Percentiles rank a stretch among this genome's conserved stretches.
phyloP scores from a whole-genome alignment of 2,329 filamentous ascomycete species.

The Fusarium clavum region DNA sequence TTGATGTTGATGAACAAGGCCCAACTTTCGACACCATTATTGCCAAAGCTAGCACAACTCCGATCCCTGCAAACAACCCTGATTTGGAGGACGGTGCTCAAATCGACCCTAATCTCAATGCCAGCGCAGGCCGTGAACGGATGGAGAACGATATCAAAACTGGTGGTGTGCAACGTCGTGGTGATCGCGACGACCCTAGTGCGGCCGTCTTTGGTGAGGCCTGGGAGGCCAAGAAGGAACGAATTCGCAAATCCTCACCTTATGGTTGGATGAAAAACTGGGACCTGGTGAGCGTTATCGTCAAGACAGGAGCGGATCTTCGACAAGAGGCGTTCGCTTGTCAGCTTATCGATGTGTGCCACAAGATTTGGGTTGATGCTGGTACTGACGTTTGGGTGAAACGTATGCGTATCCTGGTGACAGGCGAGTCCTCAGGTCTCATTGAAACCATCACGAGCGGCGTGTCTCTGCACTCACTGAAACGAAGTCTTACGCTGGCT shows the following conservation, averaged over 20 bases:
- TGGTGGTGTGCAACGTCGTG: slow-evolving; percentile 81
- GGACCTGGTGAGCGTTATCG: slow-evolving; percentile 87
- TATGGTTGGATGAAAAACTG: slow-evolving; percentile 93
- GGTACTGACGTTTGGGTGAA: slow-evolving; percentile 86
- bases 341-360: slow-evolving; percentile 83
- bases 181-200: slow-evolving; percentile 86
- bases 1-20: slow-evolving; percentile 77
- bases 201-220: slow-evolving; percentile 89
- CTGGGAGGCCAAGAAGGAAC: slow-evolving; percentile 86
- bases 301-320: slow-evolving; percentile 86
- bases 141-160: slow-evolving; percentile 94
- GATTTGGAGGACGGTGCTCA: slow-evolving; percentile 68
- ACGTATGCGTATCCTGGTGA: slow-evolving; percentile 87
- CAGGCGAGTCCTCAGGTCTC: slow-evolving; percentile 84
- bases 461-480: slow-evolving; percentile 86
- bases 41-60: slow-evolving; percentile 72
- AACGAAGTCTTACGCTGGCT: slow-evolving; percentile 82
- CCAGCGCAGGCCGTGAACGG: slow-evolving; percentile 79
- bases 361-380: slow-evolving; percentile 84
- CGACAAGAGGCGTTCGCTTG: slow-evolving; percentile 89
- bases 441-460: slow-evolving; percentile 92
- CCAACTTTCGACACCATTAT: slow-evolving; percentile 88
- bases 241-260: slow-evolving; percentile 83
- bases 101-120: slow-evolving; percentile 67
- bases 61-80: slow-evolving; percentile 53